Evolutionary conservation across 495 filamentous ascomycete genomes (phyloP).

Genomic region (Aspergillus panamensis): DNA sequence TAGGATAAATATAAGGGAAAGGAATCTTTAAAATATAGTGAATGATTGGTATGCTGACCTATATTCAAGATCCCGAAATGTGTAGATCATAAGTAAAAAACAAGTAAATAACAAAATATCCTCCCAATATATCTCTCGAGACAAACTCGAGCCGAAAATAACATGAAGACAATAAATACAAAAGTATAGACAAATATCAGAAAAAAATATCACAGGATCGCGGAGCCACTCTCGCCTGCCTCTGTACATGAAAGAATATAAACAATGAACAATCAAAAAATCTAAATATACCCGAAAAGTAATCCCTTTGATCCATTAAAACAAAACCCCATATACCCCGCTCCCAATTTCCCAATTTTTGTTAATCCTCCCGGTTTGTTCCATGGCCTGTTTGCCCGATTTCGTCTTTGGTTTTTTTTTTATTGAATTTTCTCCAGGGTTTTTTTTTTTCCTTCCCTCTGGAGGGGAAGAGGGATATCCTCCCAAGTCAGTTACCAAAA

Average conservation of each 20-base stretch:
- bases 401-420: slow-evolving; percentile 4
- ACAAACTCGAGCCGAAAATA: not conserved
- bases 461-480: not conserved
- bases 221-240: slow-evolving; percentile 1
- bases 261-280: slow-evolving; percentile 4
- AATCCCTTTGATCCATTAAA: slow-evolving; percentile 1
- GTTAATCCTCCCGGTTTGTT: slow-evolving; percentile 6
- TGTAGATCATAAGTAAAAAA: slow-evolving; percentile 3
- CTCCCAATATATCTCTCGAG: not conserved
- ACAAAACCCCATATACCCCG: not conserved
- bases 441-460: not conserved
- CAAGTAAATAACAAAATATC: not conserved
- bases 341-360: not conserved
- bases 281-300: not conserved
- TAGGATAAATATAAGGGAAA: not conserved
- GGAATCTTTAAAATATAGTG: not conserved
- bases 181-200: slow-evolving; percentile 8
- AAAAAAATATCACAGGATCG: slow-evolving; percentile 8
- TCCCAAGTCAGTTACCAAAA: slow-evolving; percentile 2
- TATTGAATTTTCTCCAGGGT: slow-evolving; percentile 3
- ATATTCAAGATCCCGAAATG: not conserved
- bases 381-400: slow-evolving; percentile 10
- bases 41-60: no score
- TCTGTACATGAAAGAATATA: slow-evolving; percentile 10
- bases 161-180: not conserved